phyloP scores from a whole-genome alignment of 495 filamentous ascomycete species.

The Penicillium angulare region DNA sequence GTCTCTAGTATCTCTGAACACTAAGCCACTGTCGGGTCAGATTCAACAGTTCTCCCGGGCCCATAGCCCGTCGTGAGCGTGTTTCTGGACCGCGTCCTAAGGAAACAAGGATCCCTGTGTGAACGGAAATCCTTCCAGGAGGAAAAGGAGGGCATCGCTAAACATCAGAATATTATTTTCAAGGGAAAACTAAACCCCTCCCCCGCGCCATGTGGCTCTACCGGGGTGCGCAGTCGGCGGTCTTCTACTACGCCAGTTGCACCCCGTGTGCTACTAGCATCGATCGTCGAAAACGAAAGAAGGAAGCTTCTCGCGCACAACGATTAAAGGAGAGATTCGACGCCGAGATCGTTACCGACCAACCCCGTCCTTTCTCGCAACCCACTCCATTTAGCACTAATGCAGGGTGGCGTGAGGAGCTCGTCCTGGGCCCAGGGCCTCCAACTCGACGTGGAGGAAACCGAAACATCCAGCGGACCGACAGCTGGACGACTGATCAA shows the following conservation, averaged over 20 bases:
- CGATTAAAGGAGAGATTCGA: constrained; percentile 55
- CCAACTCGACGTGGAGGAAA: constrained; percentile 55
- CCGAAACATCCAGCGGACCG: constrained; percentile 45
- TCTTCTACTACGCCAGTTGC: constrained; percentile 85
- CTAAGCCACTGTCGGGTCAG: constrained; percentile 21
- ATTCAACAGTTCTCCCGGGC: constrained; percentile 27
- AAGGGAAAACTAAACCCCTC: constrained; percentile 1
- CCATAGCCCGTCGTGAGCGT: constrained; percentile 23
- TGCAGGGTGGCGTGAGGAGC: constrained; percentile 82
- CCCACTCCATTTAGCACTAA: constrained; percentile 82
- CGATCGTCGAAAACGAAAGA: constrained; percentile 62
- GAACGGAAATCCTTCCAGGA: not conserved
- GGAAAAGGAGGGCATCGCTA: not conserved
- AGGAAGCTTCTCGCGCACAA: constrained; percentile 60
- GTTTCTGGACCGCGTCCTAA: not conserved
- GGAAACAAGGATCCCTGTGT: not conserved
- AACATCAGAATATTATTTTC: not conserved
- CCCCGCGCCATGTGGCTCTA: constrained; percentile 51
- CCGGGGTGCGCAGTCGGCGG: constrained; percentile 67
- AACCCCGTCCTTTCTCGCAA: constrained; percentile 72
- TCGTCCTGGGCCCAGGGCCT: constrained; percentile 71
- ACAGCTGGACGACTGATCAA: constrained; percentile 47
- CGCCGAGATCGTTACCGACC: constrained; percentile 51
- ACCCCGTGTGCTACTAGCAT: constrained; percentile 69
- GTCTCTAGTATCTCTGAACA: constrained; percentile 29